phyloP scores from a whole-genome alignment of 805 yeast genomes.

The Wickerhamomyces strasburgensis region DNA sequence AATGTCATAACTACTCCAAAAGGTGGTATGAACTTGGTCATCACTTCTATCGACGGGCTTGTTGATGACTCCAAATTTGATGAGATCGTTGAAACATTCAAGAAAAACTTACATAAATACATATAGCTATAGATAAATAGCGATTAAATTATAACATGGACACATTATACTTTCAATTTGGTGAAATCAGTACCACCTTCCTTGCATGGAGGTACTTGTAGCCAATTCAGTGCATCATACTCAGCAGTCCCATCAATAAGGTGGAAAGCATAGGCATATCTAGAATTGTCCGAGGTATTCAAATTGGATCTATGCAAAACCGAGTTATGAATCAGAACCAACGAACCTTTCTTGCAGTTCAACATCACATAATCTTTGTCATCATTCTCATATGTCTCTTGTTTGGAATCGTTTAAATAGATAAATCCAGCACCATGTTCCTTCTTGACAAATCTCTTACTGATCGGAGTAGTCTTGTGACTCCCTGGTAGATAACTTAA shows the following conservation, averaged over 20 bases:
- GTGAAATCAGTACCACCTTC: constrained; percentile 60
- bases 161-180: constrained; percentile 28
- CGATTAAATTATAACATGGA: not conserved
- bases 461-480: constrained; percentile 52
- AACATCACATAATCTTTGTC: constrained; percentile 42
- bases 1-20: constrained; percentile 6
- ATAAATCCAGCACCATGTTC: constrained; percentile 58
- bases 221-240: constrained; percentile 69
- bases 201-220: constrained; percentile 58
- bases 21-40: constrained; percentile 15
- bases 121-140: not conserved
- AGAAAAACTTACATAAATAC: constrained; percentile 4
- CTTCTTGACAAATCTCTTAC: constrained; percentile 58
- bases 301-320: constrained; percentile 68
- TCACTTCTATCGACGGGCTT: constrained; percentile 13
- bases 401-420: constrained; percentile 24
- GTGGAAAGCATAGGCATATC: constrained; percentile 79
- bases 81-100: constrained; percentile 7
- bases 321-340: constrained; percentile 65
- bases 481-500: constrained; percentile 66
- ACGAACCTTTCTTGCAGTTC: constrained; percentile 66
- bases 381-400: constrained; percentile 23
- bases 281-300: constrained; percentile 48
- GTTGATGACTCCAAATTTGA: constrained; percentile 6
- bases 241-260: constrained; percentile 60